Evolutionary conservation across 164 flowering plant genomes (phyloP).

Genomic region (Chimonanthus praecox): DNA sequence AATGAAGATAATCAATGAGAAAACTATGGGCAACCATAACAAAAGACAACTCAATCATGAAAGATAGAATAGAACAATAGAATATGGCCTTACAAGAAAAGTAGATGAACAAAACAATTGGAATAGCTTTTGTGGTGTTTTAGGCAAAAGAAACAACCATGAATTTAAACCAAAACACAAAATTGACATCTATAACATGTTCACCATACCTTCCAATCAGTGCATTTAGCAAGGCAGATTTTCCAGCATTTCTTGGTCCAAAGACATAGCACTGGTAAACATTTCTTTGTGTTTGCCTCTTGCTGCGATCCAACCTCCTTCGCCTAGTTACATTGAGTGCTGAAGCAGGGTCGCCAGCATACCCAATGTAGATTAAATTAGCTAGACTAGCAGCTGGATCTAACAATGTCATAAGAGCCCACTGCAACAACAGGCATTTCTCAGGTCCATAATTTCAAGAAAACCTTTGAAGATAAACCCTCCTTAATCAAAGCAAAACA

Average conservation of each 20-base stretch:
- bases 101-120: background rate
- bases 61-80: background rate
- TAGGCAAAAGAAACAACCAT: background rate
- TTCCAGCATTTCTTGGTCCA: conserved; percentile 88
- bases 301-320: conserved; percentile 71
- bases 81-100: background rate
- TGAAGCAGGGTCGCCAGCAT: conserved; percentile 65
- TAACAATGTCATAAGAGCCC: conserved; percentile 91
- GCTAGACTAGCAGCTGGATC: conserved; percentile 70
- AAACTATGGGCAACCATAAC: background rate
- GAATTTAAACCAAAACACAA: background rate
- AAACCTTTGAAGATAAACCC: too few species aligned
- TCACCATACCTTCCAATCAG: conserved; percentile 69
- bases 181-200: background rate
- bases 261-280: conserved; percentile 93
- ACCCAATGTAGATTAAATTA: conserved; percentile 79
- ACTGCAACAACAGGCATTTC: conserved; percentile 45
- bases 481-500: too few species aligned
- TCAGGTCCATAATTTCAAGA: background rate
- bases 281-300: conserved; percentile 78
- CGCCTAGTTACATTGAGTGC: conserved; percentile 68
- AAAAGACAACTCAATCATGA: background rate
- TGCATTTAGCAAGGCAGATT: conserved; percentile 71
- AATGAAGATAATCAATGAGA: background rate
- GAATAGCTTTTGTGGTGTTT: background rate